phyloP scores from a whole-genome alignment of 768 basidiomycete genomes.

The Termitomyces sp. region DNA sequence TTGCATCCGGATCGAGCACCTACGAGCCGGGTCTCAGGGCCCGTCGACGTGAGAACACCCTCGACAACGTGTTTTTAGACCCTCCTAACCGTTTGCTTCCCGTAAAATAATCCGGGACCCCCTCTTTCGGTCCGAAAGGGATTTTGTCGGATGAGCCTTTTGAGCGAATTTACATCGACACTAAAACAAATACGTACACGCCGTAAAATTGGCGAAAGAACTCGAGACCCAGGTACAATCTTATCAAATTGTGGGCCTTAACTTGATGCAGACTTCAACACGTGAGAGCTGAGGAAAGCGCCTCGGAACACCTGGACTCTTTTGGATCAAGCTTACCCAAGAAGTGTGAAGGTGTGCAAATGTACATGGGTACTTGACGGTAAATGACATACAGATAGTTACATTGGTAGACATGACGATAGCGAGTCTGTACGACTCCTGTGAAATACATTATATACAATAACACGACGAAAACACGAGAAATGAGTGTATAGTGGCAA shows the following conservation, averaged over 20 bases:
- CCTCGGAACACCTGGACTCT: too few relatives aligned
- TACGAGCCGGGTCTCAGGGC: background rate
- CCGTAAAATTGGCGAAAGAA: background rate
- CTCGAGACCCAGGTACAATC: too few relatives aligned
- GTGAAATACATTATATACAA: background rate
- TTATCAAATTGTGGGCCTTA: too few relatives aligned
- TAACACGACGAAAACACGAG: background rate
- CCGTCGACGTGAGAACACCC: background rate
- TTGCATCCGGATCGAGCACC: slow-evolving; percentile 1
- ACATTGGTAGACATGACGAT: too few relatives aligned
- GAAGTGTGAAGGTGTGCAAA: background rate
- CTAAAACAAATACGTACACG: background rate
- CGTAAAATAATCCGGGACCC: background rate
- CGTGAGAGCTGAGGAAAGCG: background rate
- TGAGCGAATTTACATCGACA: background rate
- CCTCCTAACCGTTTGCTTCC: background rate
- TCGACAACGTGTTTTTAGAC: background rate
- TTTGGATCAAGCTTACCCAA: background rate
- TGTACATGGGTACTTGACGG: too few relatives aligned
- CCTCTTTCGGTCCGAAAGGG: background rate
- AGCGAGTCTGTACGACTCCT: background rate
- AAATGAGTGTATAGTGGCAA: background rate
- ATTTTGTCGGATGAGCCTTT: background rate
- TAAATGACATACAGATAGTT: too few relatives aligned
- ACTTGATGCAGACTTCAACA: background rate